Evolutionary conservation across 352 stramenopile species (phyloP).

Genomic region (Elongisporangium undulatum): DNA sequence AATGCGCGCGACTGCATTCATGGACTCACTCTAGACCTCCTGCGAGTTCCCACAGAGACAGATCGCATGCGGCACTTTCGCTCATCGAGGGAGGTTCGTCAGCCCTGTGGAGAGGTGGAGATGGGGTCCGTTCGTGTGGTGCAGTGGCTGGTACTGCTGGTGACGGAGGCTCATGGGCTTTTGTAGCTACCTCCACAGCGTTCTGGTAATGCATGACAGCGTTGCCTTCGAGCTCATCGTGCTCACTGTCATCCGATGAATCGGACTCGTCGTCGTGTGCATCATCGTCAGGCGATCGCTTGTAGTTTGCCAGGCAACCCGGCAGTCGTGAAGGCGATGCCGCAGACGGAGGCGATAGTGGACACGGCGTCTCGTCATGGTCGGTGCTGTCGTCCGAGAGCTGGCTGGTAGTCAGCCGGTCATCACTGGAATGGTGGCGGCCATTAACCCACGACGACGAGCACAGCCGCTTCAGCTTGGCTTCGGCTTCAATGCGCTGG

Average conservation of each 20-base stretch:
- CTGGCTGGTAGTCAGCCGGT: background rate
- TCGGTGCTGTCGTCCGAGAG: background rate
- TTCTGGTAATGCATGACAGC: background rate
- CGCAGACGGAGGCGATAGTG: background rate
- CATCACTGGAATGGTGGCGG: background rate
- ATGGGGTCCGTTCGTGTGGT: background rate
- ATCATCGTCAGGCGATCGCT: background rate
- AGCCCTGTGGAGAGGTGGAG: too few relatives aligned
- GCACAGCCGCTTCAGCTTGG: constrained; percentile 53
- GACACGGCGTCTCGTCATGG: background rate
- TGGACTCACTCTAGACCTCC: background rate
- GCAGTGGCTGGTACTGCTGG: background rate
- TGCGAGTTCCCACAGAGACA: background rate
- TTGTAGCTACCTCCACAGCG: too few relatives aligned
- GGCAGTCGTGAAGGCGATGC: background rate
- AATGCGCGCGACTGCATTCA: background rate
- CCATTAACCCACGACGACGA: constrained; percentile 4
- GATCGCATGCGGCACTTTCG: background rate
- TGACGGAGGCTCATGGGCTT: background rate
- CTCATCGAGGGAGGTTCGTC: background rate
- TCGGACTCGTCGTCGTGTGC: background rate
- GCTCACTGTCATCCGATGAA: background rate
- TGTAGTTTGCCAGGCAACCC: background rate
- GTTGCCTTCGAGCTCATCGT: background rate
- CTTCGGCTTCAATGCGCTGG: constrained; percentile 62